phyloP scores from a whole-genome alignment of 2,329 filamentous ascomycete genomes.

The Alternaria sp. region DNA sequence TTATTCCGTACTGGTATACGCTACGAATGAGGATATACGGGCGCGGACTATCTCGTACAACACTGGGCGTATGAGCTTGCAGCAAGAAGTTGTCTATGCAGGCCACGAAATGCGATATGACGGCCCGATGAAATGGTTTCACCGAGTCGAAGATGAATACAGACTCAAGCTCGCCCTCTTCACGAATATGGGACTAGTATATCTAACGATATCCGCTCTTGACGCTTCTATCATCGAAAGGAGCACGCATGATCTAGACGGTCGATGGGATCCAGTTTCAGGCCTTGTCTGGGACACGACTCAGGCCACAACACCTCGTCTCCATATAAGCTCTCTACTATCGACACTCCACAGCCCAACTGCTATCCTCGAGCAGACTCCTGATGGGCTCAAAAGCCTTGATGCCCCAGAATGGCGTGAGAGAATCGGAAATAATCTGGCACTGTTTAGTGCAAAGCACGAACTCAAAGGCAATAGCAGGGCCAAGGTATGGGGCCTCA shows the following conservation, averaged over 20 bases:
- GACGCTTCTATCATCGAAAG: conserved; percentile 31
- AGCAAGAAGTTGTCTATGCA: conserved; percentile 32
- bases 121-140: conserved; percentile 41
- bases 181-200: conserved; percentile 32
- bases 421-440: conserved; percentile 46
- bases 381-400: conserved; percentile 11
- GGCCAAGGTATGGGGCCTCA: conserved; percentile 62
- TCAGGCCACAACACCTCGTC: conserved; percentile 15
- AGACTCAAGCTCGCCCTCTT: conserved; percentile 42
- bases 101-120: conserved; percentile 28
- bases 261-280: conserved; percentile 52
- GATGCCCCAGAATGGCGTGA: conserved; percentile 48
- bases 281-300: conserved; percentile 43
- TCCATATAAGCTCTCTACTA: conserved; percentile 49
- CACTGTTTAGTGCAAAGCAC: conserved; percentile 56
- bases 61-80: conserved; percentile 20
- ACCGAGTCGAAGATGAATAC: conserved; percentile 16
- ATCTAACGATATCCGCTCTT: conserved; percentile 28
- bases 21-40: conserved; percentile 42
- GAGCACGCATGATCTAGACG: conserved; percentile 45
- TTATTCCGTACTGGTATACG: conserved; percentile 45
- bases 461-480: conserved; percentile 58
- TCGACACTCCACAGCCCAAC: conserved; percentile 44
- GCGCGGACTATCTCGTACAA: conserved; percentile 28
- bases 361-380: conserved; percentile 35